Evolutionary conservation across 495 filamentous ascomycete species (phyloP), one percentile per base, ranked within the genome.

Genomic region (Aspergillus homomorphus): DNA sequence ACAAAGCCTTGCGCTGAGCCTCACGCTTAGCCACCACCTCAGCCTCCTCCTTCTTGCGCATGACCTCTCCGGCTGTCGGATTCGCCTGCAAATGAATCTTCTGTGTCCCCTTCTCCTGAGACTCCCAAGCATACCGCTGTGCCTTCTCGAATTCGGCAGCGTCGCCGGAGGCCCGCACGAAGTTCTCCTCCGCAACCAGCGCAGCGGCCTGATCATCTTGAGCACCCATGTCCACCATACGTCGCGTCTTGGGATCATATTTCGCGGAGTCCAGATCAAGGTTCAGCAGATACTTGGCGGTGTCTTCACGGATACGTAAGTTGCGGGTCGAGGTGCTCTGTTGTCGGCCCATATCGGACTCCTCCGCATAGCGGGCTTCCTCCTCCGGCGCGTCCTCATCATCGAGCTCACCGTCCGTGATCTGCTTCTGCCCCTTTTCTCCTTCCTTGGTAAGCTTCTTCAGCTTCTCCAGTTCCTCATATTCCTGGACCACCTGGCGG

Each of bases 261-360:
- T 96, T 96, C 14, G 94, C 95, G 0, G 93, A 96, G 63, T 98
- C 94, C 3, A 95, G 82, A 64, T 98, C 94, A 4, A 98, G 81
- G 66, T 97, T 97, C 0, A 97, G 78, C 7, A 98, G 76, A 69
- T 98, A 98, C 69, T 98, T 98, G n/a, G 94, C 94, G 5, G 94
- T 98, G 71, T 98, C 94, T 76, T 98, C 94, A 66, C 94, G 85
- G 59, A 98, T 84, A 53, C 94, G 84, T 59, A 98, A 81, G 64
- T 97, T 93, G 60, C 90, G 82, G 4, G 93, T 96, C n/a, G 88
- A 84, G 2, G 91, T 96, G 51, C 86, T 87, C 69, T 96, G 92
- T 54, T 95, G 85, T 58, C 89, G 81, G 19, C 93, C 92, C 89
- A 98, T 96, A 67, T 96, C 92, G n/a, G 90, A 91, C 69, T 97